Base-by-base conservation (phyloP, 495 filamentous ascomycete species). In the Bryoglossum gracile region DNA sequence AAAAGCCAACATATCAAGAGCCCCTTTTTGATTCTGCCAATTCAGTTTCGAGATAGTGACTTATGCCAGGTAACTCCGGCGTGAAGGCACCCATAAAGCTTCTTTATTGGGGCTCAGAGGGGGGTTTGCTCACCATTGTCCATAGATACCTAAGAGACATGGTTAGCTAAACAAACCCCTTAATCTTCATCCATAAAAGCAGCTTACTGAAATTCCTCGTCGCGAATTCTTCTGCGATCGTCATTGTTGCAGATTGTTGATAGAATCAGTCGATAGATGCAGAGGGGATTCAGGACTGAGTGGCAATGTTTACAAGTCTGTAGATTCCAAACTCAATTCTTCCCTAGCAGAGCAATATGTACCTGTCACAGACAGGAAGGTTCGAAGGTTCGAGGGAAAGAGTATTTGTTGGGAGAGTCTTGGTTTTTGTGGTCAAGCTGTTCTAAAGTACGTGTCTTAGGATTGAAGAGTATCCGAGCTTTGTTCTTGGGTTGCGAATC, bases 161-260 rank as follows among this genome's bases (percentile, higher is more conserved):
- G 28, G 44, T 60, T 56, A 50, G 56, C 44, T 28, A 39, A 34
- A 32, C 30, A 16, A 26, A 39, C 17, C 22, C 41, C 21, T 43
- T 8, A 23, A 36, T 33, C 33, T 18, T 3, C 17, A 37, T 2
- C 13, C 18, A 34, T 33, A 40, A 19, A 50, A 18, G 24, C 8
- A 13, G 70, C 92, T 71, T 78, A 97, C 94, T 97, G 78, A 97
- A 99, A 73, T 99, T 99, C 66, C 92, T 78, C 56, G 88, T 87
- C 64, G 80, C 84, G 62, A 99, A 89, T 76, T 97, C 92, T 64
- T 79, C 74, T 58, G 56, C 56, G 54, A 62, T 50, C 54, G 59
- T 62, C 59, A 62, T 62, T 13, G 44, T 57, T 47, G 38, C 55
- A 17, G 14, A 32, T 43, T 11, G 3, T 14, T 30, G 49, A 47